Evolutionary conservation across 2,329 filamentous ascomycete species (phyloP), one percentile per base, ranked within the genome.

Genomic region (Neofusicoccum parvum): DNA sequence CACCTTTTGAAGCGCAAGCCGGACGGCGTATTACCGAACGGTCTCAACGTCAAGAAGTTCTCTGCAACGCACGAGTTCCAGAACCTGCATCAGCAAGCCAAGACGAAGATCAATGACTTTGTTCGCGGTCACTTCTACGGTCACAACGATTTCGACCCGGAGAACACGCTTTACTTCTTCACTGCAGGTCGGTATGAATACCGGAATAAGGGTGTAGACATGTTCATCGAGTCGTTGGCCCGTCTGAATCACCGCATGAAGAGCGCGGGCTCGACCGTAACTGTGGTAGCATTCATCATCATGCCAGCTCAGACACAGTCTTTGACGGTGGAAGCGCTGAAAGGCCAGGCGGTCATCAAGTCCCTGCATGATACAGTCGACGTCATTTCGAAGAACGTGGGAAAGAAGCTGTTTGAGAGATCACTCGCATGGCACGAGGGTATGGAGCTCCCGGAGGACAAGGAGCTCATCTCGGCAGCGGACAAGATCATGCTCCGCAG

Each of bases 21-120:
- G 0, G 95, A 99, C 72, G 95, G 95, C 48, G 95, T 99, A 6
- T 80, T 98, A 70, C 95, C 95, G 71, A 99, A 99, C 74, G 95
- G 95, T 69, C 85, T 99, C 74, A 99, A 99, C 74, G 95, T 99
- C 68, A 97, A 94, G 80, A 98, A 98, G 79, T 98, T 98, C 82
- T 94, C 94, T 9, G 95, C 95, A 6, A 94, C 97, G 73, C 95
- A 99, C 83, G 95, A 99, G 80, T 98, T 98, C 83, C 95, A 99
- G 79, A 99, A 99, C 76, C 81, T 99, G 75, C 95, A 98, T 80
- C 93, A 96, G 74, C 91, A 95, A 77, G 90, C 93, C 74, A 98
- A 98, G 83, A 92, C 96, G 80, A 97, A 96, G 85, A 98, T 99
- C 73, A 92, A 96, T 75, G 95, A 98, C 78, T 99, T 99, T 75